phyloP scores from a whole-genome alignment of 1,139 yeast species.

The Nadsonia commutata region DNA sequence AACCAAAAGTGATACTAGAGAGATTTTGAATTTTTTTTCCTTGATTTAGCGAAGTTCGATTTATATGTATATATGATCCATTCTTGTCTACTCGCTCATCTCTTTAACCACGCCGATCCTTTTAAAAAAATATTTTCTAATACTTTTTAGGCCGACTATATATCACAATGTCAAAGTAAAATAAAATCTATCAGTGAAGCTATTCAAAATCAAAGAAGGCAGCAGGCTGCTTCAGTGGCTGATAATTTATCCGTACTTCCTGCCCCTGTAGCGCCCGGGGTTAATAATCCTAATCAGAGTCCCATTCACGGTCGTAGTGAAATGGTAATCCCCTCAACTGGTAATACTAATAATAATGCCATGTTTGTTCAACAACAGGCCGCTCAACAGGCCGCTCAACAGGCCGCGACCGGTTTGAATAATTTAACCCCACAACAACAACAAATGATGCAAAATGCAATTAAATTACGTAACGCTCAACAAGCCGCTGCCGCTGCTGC shows the following conservation, averaged over 20 bases:
- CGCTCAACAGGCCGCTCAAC: constrained; percentile 1
- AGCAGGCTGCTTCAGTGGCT: constrained; percentile 1
- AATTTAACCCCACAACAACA: constrained; percentile 3
- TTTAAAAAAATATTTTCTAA: neutral
- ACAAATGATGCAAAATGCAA: constrained; percentile 5
- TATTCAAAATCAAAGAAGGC: constrained; percentile 7
- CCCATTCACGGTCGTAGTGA: neutral
- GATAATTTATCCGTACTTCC: neutral
- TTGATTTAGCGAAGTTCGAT: neutral
- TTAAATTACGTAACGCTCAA: constrained; percentile 3
- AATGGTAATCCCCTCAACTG: too few relatives aligned
- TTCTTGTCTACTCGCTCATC: neutral
- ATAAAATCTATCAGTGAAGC: constrained; percentile 14
- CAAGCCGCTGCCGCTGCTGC: neutral
- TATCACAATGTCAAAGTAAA: constrained; percentile 14
- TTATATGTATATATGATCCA: neutral
- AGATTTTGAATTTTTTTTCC: neutral
- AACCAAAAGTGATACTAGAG: neutral
- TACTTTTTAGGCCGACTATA: constrained; percentile 12
- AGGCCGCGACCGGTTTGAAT: constrained; percentile 1
- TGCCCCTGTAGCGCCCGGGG: neutral
- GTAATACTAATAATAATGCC: too few relatives aligned
- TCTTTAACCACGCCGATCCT: too few relatives aligned
- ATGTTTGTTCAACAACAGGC: neutral
- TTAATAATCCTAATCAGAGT: neutral